Conservation (phyloP, 352 stramenopile species). For the Globisporangium recalcitrans region DNA sequence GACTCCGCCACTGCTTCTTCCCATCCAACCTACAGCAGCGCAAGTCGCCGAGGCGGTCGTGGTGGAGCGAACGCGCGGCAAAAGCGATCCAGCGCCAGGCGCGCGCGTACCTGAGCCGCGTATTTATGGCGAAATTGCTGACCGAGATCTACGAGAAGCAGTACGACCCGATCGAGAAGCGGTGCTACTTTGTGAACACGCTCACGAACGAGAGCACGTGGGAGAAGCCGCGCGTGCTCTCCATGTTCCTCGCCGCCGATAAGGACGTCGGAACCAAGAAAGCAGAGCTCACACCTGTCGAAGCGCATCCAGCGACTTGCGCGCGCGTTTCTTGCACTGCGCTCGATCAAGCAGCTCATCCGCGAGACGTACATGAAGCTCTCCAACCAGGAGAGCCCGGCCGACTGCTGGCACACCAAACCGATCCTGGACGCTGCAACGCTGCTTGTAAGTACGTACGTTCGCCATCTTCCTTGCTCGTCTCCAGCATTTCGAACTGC, state of each 20-base stretch:
- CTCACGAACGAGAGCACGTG: slow-evolving; percentile 57
- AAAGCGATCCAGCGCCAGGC: slow-evolving; percentile 40
- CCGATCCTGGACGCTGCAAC: slow-evolving; percentile 41
- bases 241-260: slow-evolving; percentile 31
- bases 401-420: slow-evolving; percentile 46
- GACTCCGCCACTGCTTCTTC: not conserved
- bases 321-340: slow-evolving; percentile 34
- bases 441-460: slow-evolving; percentile 51
- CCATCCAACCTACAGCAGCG: slow-evolving; percentile 8
- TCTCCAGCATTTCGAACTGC: not conserved
- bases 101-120: slow-evolving; percentile 34
- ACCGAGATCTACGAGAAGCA: slow-evolving; percentile 47
- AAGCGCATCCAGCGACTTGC: slow-evolving; percentile 47
- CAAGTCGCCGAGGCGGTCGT: slow-evolving; percentile 20
- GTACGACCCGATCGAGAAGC: slow-evolving; percentile 55
- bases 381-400: slow-evolving; percentile 32
- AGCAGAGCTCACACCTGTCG: slow-evolving; percentile 17
- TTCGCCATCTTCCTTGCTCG: no score
- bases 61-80: slow-evolving; percentile 21
- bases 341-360: slow-evolving; percentile 36
- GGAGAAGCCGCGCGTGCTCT: slow-evolving; percentile 43
- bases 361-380: slow-evolving; percentile 78
- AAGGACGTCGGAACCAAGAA: slow-evolving; percentile 14
- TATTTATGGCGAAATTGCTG: slow-evolving; percentile 33
- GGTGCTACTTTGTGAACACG: slow-evolving; percentile 66